A percentile compares a stretch with the other conserved stretches of the same genome.
Evolutionary conservation across 73 alveolate species (phyloP).

Genomic region (Paramecium octaurelia): DNA sequence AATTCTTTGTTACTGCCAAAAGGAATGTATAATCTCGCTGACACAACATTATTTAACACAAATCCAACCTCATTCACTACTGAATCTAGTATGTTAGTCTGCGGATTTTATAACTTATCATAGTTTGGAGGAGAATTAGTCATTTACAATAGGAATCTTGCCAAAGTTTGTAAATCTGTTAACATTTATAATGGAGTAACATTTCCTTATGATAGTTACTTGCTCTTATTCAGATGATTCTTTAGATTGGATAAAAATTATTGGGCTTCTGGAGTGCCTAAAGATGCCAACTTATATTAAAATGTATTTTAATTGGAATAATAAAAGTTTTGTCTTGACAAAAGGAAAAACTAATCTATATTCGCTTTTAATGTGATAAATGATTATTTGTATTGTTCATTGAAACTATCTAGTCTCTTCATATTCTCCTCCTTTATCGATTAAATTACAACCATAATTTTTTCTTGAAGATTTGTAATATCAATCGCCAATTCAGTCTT

Average conservation of each 20-base stretch:
- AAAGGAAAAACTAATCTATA: conserved; percentile 27
- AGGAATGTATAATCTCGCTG: conserved; percentile 8
- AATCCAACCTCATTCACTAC: conserved; percentile 37
- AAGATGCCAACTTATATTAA: background rate
- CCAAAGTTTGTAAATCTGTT: conserved; percentile 31
- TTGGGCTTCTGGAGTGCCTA: conserved; percentile 12
- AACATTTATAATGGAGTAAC: conserved; percentile 42
- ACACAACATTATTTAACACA: background rate
- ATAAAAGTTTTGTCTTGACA: conserved; percentile 12
- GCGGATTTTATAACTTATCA: conserved; percentile 21
- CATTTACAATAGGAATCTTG: conserved; percentile 5
- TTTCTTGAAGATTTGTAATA: conserved; percentile 33
- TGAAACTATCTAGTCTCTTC: conserved; percentile 15
- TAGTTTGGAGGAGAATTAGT: conserved; percentile 48
- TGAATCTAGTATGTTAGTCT: background rate
- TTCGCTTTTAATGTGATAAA: conserved; percentile 22
- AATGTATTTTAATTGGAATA: conserved; percentile 45
- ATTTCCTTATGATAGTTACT: background rate
- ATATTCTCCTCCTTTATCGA: conserved; percentile 27
- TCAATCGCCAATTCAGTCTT: conserved; percentile 42
- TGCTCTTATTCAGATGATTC: conserved; percentile 1
- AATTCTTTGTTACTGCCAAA: conserved; percentile 38
- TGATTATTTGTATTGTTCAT: background rate
- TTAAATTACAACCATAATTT: background rate
- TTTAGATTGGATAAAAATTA: background rate